Base-by-base conservation (phyloP, 768 basidiomycete species). In the Tylopilus felleus region DNA sequence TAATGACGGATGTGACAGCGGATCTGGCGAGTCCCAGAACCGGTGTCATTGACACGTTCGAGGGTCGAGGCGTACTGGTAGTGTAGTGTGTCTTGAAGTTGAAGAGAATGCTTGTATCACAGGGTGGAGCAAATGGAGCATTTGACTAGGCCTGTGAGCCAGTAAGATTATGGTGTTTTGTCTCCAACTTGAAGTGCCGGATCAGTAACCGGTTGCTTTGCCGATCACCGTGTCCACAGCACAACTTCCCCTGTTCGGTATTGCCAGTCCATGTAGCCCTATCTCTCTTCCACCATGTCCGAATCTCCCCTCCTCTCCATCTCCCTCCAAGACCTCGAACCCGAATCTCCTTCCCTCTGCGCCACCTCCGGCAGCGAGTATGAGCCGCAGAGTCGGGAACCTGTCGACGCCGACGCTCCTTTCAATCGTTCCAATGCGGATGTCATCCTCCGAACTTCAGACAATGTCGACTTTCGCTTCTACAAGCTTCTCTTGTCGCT, bases 391-490 rank as follows among this genome's bases (percentile, higher is more conserved):
- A 49, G 16, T 42, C 42, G 49, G 16, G 53, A 25, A n/a, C 68
- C 61, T 9, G 53, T 65, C 23, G 62, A 74, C 33, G 71, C 73
- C 16, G 61, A 52, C 21, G 33, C 64, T 25, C 80, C 82, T 3
- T 84, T 84, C 65, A 67, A 83, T 57, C 67, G 77, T 55, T 63
- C 71, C 28, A 71, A 73, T 48, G 79, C 79, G 53, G 81, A 84
- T 58, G 69, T 84, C 49, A 76, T 82, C 49, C 67, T 86, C 39
- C 77, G 79, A 48, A 78, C 82, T 9, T 80, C 77, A 46, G 83
- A 85, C 60, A 58, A 68, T 21, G 72, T 75, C 58, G 69, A 74
- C 54, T 84, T 84, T 67, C 74, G 74, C 54, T 76, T 80, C 51
- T 80, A 80, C 74, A 81, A 80, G 58, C 58, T 77, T 38, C 69